Base-by-base conservation (phyloP, 2,329 filamentous ascomycete genomes). In the Coleophoma cylindrospora region DNA sequence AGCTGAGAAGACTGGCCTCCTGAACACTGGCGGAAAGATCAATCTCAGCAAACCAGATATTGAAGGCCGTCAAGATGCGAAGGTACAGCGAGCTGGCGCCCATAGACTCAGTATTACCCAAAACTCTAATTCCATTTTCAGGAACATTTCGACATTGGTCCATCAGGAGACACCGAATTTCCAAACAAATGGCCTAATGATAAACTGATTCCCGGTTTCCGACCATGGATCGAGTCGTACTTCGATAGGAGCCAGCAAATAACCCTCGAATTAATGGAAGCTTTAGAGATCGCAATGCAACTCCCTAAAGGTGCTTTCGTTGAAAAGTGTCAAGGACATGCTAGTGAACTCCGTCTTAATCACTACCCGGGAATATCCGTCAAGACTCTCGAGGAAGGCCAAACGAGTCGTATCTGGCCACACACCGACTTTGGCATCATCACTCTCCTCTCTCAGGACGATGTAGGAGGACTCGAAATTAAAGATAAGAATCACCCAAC, bases 381-480 rank as follows among this genome's bases (percentile, higher is more conserved):
- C 10, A 44, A 44, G 41, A 44, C 41, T 32, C 32, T 77, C 14
- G 68, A 70, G 34, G 65, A 60, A 27, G 63, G 68, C 10, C 59
- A 60, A 12, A 64, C 69, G 32, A 67, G 70, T 17, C 67, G 75
- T 13, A 75, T 77, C 55, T 69, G 72, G 1, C 67, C 71, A 1
- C 75, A 79, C 59, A 74, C 68, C 4, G 76, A 79, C 53, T 78
- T 73, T 71, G 71, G 64, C 59, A 67, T 52, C 55, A 50, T 77
- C 38, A 79, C 75, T 0, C 55, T 79, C 54, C 64, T 77, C 10
- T 75, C 76, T 54, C 75, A 79, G 56, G 74, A 78, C 54, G 67
- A 68, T 14, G 68, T 66, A 48, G 72, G 72, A 6, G 74, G 74
- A 0, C 57, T 78, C n/a, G 70, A 77, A 54, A 70, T 76, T n/a